Evolutionary conservation across 805 yeast species (phyloP).

Genomic region (Zygoascus ofunaensis): DNA sequence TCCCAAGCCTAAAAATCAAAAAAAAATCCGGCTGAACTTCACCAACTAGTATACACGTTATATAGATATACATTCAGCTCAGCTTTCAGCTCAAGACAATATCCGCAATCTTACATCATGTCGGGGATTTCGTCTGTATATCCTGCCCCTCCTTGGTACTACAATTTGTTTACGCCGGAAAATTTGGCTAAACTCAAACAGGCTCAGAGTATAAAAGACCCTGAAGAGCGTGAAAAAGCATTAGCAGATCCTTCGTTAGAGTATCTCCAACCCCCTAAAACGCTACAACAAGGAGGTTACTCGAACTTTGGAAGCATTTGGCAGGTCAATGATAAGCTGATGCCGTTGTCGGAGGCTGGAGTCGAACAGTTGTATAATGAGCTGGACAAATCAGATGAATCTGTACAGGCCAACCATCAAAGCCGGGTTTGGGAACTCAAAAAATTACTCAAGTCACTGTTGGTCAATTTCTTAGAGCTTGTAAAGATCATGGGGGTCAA

Average conservation of each 20-base stretch:
- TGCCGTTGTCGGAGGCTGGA: conserved; percentile 67
- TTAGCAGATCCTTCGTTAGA: conserved; percentile 9
- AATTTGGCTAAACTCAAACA: conserved; percentile 3
- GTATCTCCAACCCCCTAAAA: conserved; percentile 27
- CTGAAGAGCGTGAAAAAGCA: not conserved
- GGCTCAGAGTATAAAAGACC: not conserved
- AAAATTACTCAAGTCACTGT: conserved; percentile 65
- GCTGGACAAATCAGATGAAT: conserved; percentile 14
- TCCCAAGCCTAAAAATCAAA: too few species aligned
- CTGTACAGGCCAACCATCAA: conserved; percentile 34
- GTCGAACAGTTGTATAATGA: conserved; percentile 57
- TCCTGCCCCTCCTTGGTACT: conserved; percentile 91
- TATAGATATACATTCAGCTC: too few species aligned
- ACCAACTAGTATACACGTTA: too few species aligned
- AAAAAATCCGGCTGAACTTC: too few species aligned
- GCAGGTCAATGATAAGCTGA: conserved; percentile 68
- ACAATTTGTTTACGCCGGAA: conserved; percentile 53
- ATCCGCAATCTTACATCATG: too few species aligned
- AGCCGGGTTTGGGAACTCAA: conserved; percentile 67
- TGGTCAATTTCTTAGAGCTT: conserved; percentile 73
- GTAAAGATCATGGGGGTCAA: conserved; percentile 67
- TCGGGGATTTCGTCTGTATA: conserved; percentile 55
- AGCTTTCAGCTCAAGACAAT: too few species aligned
- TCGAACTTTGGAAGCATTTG: conserved; percentile 86
- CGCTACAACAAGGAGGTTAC: conserved; percentile 39